Evolutionary conservation across 2,329 filamentous ascomycete species (phyloP), one percentile per base, ranked within the genome.

Genomic region (Alternaria sp.): DNA sequence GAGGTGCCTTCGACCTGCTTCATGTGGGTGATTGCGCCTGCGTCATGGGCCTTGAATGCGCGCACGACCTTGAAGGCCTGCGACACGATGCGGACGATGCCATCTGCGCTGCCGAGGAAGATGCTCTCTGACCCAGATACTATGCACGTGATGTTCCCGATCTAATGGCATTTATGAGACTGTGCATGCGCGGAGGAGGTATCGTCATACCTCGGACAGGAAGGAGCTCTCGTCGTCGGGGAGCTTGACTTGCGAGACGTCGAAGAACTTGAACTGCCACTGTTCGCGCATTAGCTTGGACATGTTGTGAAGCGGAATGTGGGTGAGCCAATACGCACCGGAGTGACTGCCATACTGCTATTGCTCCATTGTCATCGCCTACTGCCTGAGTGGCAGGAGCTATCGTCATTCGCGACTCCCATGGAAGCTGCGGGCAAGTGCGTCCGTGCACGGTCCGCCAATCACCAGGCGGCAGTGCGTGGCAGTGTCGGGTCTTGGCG

Each of bases 181-280:
- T 49, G 45, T 26, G 61, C 30, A 51, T 23, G 56, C 36, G 57
- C 50, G 57, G 59, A 40, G 45, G 54, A 61, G 40, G 61, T 40
- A 62, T 50, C 44, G 58, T 59, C 87, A 88, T 87, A 92, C 91
- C 80, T 94, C 91, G 83, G 96, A 91, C 77, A 93, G 86, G 76
- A 89, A 87, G 72, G 89, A 89, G 78, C 89, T 91, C 78, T 96
- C 93, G 75, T 91, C 90, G 79, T 96, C 91, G 72, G 86, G 87
- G 74, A 94, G 86, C 77, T 91, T 89, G 80, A 97, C 90, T 79
- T 92, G 90, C 79, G 89, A 89, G 80, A 97, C 93, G 83, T 97
- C 93, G 88, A 99, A 98, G 90, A 99, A 99, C 86, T 97, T 94
- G 85, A 99, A 99, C 91, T 97, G 97, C 95, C 96, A 98, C 95